Evolutionary conservation across 768 basidiomycete species (phyloP).

Genomic region (Agrocybe praecox): DNA sequence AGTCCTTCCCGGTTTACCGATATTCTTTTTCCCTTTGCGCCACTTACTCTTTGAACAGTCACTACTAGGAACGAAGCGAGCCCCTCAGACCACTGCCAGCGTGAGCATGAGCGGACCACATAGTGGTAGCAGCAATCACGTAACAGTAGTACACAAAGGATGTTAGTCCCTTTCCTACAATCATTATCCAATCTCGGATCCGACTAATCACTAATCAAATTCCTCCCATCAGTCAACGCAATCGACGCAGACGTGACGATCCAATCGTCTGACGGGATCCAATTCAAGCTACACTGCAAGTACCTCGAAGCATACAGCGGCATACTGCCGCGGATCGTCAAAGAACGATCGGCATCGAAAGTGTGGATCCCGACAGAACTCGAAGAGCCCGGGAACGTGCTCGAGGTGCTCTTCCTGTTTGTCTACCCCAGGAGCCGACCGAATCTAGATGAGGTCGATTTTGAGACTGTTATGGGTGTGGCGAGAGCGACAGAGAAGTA

Average conservation of each 20-base stretch:
- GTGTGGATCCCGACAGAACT: background rate
- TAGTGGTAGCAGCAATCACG: too few species aligned
- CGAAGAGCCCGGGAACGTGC: background rate
- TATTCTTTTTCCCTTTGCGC: too few species aligned
- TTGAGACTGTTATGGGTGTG: background rate
- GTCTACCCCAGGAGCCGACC: conserved; percentile 6
- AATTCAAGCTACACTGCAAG: background rate
- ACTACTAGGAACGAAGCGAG: too few species aligned
- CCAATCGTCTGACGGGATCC: background rate
- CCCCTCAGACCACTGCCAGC: too few species aligned
- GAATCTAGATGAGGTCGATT: background rate
- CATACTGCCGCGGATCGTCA: background rate
- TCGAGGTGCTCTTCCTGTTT: conserved; percentile 3
- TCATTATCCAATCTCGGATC: too few species aligned
- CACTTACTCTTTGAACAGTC: too few species aligned
- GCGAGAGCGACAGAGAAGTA: conserved; percentile 13
- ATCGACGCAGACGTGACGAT: background rate
- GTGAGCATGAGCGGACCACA: too few species aligned
- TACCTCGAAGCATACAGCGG: background rate
- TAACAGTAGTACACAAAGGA: too few species aligned
- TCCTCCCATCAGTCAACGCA: background rate
- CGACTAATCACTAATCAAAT: too few species aligned
- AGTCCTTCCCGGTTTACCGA: too few species aligned
- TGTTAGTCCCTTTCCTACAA: too few species aligned
- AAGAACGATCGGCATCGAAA: background rate